These are phyloP conservation scores for Lippia alba DNA, from an alignment of 305 asterid genomes.

Conservation along the genomic window DNA sequence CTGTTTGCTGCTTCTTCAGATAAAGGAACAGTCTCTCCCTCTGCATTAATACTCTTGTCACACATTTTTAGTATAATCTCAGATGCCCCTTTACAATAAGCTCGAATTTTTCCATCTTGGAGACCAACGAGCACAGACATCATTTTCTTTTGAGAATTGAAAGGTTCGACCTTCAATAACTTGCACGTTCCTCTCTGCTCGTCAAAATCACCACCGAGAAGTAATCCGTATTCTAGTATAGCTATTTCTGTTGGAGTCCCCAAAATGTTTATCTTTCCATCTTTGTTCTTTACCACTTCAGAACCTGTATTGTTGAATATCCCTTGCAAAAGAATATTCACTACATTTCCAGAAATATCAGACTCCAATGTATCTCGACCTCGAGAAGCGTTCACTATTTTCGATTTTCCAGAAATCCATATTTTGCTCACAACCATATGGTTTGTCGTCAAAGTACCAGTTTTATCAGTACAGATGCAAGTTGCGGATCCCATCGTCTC, in stretches of 20 bases:
- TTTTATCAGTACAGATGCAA: constrained; percentile 92
- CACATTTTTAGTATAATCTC: constrained; percentile 85
- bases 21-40: constrained; percentile 63
- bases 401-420: constrained; percentile 64
- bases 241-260: constrained; percentile 95
- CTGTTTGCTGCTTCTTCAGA: constrained; percentile 58
- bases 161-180: constrained; percentile 81
- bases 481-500: constrained; percentile 99
- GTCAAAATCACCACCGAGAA: constrained; percentile 77
- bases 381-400: constrained; percentile 48
- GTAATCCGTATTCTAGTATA: constrained; percentile 79
- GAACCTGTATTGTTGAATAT: constrained; percentile 84
- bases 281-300: constrained; percentile 79
- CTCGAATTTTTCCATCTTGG: constrained; percentile 72
- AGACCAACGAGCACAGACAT: constrained; percentile 85
- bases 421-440: constrained; percentile 87
- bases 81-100: constrained; percentile 95
- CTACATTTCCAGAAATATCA: constrained; percentile 55
- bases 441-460: constrained; percentile 94
- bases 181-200: constrained; percentile 59
- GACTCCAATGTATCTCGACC: constrained; percentile 38
- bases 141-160: constrained; percentile 87
- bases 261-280: constrained; percentile 64
- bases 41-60: constrained; percentile 54
- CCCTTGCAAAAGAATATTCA: constrained; percentile 63